Evolutionary conservation across 2,329 filamentous ascomycete genomes (phyloP).

Genomic region (Beauveria sp.): DNA sequence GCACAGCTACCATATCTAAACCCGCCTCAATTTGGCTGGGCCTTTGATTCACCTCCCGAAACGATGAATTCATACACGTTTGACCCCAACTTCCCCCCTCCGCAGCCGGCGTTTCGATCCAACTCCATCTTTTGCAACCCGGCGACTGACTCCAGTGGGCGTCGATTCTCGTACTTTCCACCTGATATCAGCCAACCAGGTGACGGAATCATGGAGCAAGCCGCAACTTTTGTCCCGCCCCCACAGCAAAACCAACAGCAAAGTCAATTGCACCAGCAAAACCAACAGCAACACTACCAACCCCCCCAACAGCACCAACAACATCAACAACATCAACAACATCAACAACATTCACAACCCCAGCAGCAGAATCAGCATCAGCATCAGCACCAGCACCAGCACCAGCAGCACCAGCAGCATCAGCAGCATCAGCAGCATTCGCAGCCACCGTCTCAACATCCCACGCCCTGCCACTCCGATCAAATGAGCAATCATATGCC

Average conservation of each 20-base stretch:
- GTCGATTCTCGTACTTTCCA: constrained; percentile 57
- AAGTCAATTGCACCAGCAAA: not conserved
- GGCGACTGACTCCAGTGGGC: constrained; percentile 44
- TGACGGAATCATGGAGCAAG: constrained; percentile 16
- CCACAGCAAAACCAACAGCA: not conserved
- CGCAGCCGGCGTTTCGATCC: constrained; percentile 53
- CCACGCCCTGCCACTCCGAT: constrained; percentile 17
- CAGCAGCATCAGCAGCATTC: constrained; percentile 13
- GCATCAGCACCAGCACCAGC: constrained; percentile 11
- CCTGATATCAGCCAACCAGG: constrained; percentile 40
- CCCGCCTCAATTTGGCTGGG: constrained; percentile 50
- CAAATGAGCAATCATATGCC: constrained; percentile 29
- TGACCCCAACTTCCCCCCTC: constrained; percentile 33
- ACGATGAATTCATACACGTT: constrained; percentile 41
- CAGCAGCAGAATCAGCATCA: constrained; percentile 1
- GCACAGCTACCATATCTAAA: constrained; percentile 34
- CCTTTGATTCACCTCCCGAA: constrained; percentile 50
- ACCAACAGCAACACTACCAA: constrained; percentile 2
- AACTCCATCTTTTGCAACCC: constrained; percentile 60
- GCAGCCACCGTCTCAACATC: constrained; percentile 18
- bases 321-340: constrained; percentile 12
- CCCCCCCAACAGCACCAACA: constrained; percentile 8
- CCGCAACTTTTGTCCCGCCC: constrained; percentile 3
- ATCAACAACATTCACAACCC: constrained; percentile 15
- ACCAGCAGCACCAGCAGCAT: constrained; percentile 14